Evolutionary conservation across 2,329 filamentous ascomycete species (phyloP), one percentile per base, ranked within the genome.

Genomic region (Claviceps citrina): DNA sequence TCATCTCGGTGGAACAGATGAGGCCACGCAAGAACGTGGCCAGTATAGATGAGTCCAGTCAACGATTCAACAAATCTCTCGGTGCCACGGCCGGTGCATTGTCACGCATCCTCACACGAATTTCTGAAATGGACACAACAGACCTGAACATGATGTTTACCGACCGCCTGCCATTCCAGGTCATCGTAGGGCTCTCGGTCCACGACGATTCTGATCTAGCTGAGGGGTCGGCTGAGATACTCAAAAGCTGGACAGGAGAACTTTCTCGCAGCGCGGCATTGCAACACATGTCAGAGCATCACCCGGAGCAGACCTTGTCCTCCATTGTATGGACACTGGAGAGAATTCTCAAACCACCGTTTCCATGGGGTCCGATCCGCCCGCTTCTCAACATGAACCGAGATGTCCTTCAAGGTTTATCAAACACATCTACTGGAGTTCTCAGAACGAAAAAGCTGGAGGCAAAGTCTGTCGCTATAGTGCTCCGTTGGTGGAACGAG

Each of bases 161-260:
- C 39, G 76, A 80, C 42, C 70, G 73, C 16, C 64, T 76, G 31
- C 78, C 78, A 6, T 81, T 84, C 44, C 76, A 79, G 47, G 76
- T 83, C 28, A 70, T 94, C 31, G 76, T 94, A 34, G 79, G 81
- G 4, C 71, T 84, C 15, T 73, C 95, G 6, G 77, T 95, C 41
- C 86, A 86, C 32, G 83, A 84, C 13, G 80, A 93, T 48, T 67
- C 81, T 41, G 71, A 78, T 43, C 78, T 91, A 26, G 85, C 84
- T 45, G 80, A 87, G 54, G 81, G 84, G 13, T 79, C 83, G 1
- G 73, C 87, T 6, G 81, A 86, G 48, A 65, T 96, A 22, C 71
- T 96, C 47, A 94, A 94, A 58, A 76, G 76, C 27, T 74, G 89
- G 50, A 91, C 84, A 27, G 73, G 73, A 7, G 76, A 93, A 56